These are phyloP conservation scores for Phialophora tarda DNA, from an alignment of 2,329 filamentous ascomycete genomes.

Conservation along the genomic window DNA sequence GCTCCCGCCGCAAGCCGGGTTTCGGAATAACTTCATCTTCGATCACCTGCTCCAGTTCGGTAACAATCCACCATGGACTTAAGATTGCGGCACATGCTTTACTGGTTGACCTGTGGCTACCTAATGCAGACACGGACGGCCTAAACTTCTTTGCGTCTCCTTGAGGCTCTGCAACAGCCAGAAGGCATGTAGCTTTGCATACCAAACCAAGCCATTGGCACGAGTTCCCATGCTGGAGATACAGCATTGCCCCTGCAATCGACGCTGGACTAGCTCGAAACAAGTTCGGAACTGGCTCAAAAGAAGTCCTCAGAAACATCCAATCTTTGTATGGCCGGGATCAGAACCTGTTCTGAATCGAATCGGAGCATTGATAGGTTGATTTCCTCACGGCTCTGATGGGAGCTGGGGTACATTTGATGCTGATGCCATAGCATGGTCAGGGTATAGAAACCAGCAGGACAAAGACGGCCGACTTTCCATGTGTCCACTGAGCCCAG, in stretches of 20 bases:
- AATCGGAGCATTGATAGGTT: not conserved
- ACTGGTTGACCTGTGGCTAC: not conserved
- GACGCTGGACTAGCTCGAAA: not conserved
- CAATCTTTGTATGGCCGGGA: too few relatives aligned
- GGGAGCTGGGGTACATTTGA: not conserved
- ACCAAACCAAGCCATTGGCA: not conserved
- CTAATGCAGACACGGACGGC: not conserved
- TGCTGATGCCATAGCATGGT: not conserved
- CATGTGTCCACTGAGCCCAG: too few relatives aligned
- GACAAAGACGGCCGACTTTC: not conserved
- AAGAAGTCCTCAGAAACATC: not conserved
- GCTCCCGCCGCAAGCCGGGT: constrained; percentile 36
- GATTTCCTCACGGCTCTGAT: not conserved
- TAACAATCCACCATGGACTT: not conserved
- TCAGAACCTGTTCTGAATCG: not conserved
- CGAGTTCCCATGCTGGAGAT: not conserved
- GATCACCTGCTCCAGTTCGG: constrained; percentile 28
- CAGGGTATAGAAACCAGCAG: not conserved
- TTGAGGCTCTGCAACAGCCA: not conserved
- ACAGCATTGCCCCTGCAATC: not conserved
- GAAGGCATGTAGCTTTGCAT: not conserved
- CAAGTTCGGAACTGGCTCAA: not conserved
- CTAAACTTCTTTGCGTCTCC: not conserved
- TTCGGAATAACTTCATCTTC: constrained; percentile 37
- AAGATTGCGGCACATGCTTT: not conserved